phyloP scores from a whole-genome alignment of 148 eudicot genomes.

The Chenopodium quinoa region DNA sequence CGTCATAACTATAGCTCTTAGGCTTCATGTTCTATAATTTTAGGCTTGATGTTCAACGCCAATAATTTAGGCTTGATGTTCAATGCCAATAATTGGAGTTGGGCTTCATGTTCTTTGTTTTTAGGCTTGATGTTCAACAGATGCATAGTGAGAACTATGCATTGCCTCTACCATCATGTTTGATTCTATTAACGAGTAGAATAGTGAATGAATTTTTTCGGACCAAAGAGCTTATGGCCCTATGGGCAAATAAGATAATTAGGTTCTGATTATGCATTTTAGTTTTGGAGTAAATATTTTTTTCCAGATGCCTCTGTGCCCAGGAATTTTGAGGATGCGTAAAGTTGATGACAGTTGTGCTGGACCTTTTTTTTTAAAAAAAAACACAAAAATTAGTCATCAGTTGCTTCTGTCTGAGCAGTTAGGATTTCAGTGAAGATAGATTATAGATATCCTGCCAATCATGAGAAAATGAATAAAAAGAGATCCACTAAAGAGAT shows the following conservation, averaged over 20 bases:
- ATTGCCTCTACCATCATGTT: no score
- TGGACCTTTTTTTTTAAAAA: not conserved
- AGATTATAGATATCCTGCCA: not conserved
- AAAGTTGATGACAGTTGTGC: not conserved
- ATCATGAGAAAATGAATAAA: not conserved
- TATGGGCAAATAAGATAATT: not conserved
- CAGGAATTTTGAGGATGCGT: not conserved
- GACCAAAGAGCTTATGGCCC: not conserved
- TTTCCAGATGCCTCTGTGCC: not conserved
- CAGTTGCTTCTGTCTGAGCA: not conserved
- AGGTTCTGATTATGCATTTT: not conserved
- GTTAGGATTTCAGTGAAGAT: not conserved
- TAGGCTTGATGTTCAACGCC: no score
- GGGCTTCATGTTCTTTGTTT: no score
- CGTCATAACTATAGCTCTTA: no score
- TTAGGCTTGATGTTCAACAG: no score
- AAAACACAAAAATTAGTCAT: not conserved
- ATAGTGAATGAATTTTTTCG: not conserved
- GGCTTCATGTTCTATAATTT: no score
- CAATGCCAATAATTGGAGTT: no score
- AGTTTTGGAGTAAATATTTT: not conserved
- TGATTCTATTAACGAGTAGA: not conserved
- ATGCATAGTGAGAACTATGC: no score
- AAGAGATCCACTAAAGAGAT: not conserved
- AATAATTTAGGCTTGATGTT: no score